Evolutionary conservation across 495 filamentous ascomycete genomes (phyloP).

Genomic region (Penicillium canariense): DNA sequence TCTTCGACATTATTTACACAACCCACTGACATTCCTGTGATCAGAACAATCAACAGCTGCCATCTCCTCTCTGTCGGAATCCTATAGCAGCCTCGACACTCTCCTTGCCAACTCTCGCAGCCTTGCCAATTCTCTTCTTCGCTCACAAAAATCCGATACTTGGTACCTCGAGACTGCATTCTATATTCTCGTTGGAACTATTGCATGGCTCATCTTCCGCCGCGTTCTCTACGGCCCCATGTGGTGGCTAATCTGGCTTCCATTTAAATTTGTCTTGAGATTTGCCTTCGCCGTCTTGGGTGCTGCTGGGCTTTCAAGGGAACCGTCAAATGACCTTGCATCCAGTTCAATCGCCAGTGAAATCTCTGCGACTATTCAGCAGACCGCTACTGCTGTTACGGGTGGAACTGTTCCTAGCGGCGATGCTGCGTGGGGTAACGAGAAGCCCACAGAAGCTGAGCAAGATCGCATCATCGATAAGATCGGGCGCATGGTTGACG

Average conservation of each 20-base stretch:
- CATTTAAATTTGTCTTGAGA: slow-evolving; percentile 60
- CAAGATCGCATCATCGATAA: slow-evolving; percentile 49
- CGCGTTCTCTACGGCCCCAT: slow-evolving; percentile 83
- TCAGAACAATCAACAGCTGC: slow-evolving; percentile 72
- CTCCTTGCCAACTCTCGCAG: slow-evolving; percentile 69
- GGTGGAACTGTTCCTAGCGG: slow-evolving; percentile 13
- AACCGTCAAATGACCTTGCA: slow-evolving; percentile 28
- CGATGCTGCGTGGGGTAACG: slow-evolving; percentile 25
- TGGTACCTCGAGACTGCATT: slow-evolving; percentile 94
- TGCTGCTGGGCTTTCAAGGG: slow-evolving; percentile 35
- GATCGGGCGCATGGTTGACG: slow-evolving; percentile 54
- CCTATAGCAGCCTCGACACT: slow-evolving; percentile 73
- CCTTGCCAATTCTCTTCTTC: slow-evolving; percentile 74
- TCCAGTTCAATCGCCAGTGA: slow-evolving; percentile 10
- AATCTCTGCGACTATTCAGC: slow-evolving; percentile 15
- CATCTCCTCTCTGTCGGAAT: slow-evolving; percentile 71
- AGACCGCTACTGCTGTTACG: slow-evolving; percentile 18
- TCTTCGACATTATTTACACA: background rate
- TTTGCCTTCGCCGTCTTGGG: slow-evolving; percentile 45
- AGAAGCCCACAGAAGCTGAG: slow-evolving; percentile 22
- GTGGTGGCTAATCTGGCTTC: slow-evolving; percentile 84
- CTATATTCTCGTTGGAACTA: slow-evolving; percentile 71
- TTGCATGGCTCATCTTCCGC: slow-evolving; percentile 82
- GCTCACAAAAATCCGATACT: slow-evolving; percentile 88
- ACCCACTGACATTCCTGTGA: slow-evolving; percentile 8